Percentiles rank a stretch among this genome's conserved stretches.
These are phyloP conservation scores for Lunularia cruciata DNA, from an alignment of 225 moss, liverwort and hornwort genomes.

Conservation along the genomic window DNA sequence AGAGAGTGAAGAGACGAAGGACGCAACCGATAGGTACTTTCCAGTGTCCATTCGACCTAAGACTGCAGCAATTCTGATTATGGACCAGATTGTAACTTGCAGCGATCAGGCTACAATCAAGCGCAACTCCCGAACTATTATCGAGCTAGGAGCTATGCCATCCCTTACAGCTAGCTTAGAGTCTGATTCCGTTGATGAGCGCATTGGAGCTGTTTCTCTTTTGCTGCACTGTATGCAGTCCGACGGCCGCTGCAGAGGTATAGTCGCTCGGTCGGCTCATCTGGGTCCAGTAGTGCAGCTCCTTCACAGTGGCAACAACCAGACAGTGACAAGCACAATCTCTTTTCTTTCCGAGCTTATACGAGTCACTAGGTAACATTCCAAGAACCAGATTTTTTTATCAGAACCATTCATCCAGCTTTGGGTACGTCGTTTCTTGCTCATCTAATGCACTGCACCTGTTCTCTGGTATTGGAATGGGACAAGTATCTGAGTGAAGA, in stretches of 20 bases:
- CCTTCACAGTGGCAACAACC: slow-evolving; percentile 39
- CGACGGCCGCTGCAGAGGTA: slow-evolving; percentile 41
- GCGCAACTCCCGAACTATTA: slow-evolving; percentile 19
- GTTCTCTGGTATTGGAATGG: no score
- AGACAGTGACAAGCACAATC: slow-evolving; percentile 33
- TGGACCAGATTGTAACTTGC: slow-evolving; percentile 43
- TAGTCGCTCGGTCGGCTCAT: slow-evolving; percentile 25
- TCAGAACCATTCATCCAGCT: no score
- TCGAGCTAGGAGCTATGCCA: slow-evolving; percentile 34
- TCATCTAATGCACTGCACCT: no score
- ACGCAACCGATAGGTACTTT: slow-evolving; percentile 16
- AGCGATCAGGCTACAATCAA: slow-evolving; percentile 24
- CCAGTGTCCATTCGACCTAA: slow-evolving; percentile 36
- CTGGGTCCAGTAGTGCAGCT: slow-evolving; percentile 39
- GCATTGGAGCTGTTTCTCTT: slow-evolving; percentile 35
- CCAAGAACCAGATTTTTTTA: no score
- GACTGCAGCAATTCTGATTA: slow-evolving; percentile 43
- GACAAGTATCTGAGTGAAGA: no score
- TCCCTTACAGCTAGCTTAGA: slow-evolving; percentile 34
- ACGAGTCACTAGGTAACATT: slow-evolving; percentile 38
- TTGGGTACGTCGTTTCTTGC: no score
- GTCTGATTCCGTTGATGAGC: slow-evolving; percentile 33
- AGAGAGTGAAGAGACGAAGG: slow-evolving; percentile 20
- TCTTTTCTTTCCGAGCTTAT: slow-evolving; percentile 39
- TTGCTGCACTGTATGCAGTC: slow-evolving; percentile 44